phyloP scores from a whole-genome alignment of 1,284 basidiomycete species.

The Rhodotorula glutinis region DNA sequence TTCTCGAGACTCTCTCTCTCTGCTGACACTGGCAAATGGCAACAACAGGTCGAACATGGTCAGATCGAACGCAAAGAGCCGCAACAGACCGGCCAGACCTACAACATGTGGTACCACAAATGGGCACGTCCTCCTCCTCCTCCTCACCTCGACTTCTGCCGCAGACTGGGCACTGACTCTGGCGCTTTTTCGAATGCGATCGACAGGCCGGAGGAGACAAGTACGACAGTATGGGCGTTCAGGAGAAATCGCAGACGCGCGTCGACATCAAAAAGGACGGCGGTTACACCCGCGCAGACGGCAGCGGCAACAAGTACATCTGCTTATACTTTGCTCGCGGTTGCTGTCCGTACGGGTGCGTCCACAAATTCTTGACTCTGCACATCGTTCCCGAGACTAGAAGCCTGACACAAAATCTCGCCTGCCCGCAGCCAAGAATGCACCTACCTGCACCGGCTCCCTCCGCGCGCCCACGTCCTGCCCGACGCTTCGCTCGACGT shows the following conservation, averaged over 20 bases:
- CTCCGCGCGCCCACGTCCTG: slow-evolving; percentile 64
- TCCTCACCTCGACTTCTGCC: not conserved
- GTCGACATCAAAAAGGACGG: slow-evolving; percentile 85
- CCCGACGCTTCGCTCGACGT: slow-evolving; percentile 93
- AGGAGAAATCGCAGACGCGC: slow-evolving; percentile 80
- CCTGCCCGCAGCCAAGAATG: slow-evolving; percentile 68
- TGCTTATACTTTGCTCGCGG: slow-evolving; percentile 96
- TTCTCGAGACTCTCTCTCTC: not conserved
- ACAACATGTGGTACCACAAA: slow-evolving; percentile 99
- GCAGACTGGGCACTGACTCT: not conserved
- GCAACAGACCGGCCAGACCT: slow-evolving; percentile 67
- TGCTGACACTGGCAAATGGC: not conserved
- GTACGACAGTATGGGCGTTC: slow-evolving; percentile 90
- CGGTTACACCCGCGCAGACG: slow-evolving; percentile 89
- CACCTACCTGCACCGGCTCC: slow-evolving; percentile 85
- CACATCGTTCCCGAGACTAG: no score
- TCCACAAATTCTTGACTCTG: slow-evolving; percentile 5
- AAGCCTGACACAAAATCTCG: not conserved
- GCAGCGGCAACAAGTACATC: slow-evolving; percentile 82
- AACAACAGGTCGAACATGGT: slow-evolving; percentile 64
- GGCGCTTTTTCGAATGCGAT: no score
- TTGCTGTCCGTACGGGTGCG: slow-evolving; percentile 86
- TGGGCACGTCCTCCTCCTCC: slow-evolving; percentile 62
- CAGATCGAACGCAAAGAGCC: slow-evolving; percentile 84
- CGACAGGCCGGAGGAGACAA: slow-evolving; percentile 69